These are phyloP conservation scores for Ascomycota sp. DNA, from an alignment of 2,329 filamentous ascomycete genomes.

Conservation along the genomic window DNA sequence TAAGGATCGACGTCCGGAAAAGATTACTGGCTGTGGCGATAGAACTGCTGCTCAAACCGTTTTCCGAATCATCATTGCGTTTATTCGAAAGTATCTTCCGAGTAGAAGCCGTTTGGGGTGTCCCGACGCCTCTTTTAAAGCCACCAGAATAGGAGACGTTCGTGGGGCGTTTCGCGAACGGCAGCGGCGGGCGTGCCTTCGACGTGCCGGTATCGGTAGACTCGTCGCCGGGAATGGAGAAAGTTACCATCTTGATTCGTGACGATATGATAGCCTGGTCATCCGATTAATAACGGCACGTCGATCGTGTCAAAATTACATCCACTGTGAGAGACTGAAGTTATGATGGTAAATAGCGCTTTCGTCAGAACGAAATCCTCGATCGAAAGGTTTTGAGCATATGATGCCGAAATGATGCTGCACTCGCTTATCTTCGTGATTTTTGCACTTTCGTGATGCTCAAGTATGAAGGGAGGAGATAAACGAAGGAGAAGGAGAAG, in stretches of 20 bases:
- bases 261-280: background rate
- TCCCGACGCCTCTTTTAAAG: constrained; percentile 14
- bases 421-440: too few relatives aligned
- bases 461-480: too few relatives aligned
- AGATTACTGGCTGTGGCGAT: constrained; percentile 19
- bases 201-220: constrained; percentile 15
- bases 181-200: constrained; percentile 18
- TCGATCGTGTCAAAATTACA: too few relatives aligned
- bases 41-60: constrained; percentile 15
- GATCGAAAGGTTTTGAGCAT: too few relatives aligned
- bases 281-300: too few relatives aligned
- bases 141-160: constrained; percentile 14
- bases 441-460: too few relatives aligned
- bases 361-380: too few relatives aligned
- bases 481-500: too few relatives aligned
- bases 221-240: constrained; percentile 16
- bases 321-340: too few relatives aligned
- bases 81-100: constrained; percentile 13
- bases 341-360: too few relatives aligned
- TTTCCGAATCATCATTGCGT: constrained; percentile 15
- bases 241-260: constrained; percentile 14
- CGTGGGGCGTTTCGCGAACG: constrained; percentile 22
- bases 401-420: too few relatives aligned
- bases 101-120: constrained; percentile 16
- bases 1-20: constrained; percentile 18